A percentile compares a stretch with the other conserved stretches of the same genome.
These are phyloP conservation scores for Handroanthus guayacan DNA, from an alignment of 257 asterid species.

Conservation along the genomic window DNA sequence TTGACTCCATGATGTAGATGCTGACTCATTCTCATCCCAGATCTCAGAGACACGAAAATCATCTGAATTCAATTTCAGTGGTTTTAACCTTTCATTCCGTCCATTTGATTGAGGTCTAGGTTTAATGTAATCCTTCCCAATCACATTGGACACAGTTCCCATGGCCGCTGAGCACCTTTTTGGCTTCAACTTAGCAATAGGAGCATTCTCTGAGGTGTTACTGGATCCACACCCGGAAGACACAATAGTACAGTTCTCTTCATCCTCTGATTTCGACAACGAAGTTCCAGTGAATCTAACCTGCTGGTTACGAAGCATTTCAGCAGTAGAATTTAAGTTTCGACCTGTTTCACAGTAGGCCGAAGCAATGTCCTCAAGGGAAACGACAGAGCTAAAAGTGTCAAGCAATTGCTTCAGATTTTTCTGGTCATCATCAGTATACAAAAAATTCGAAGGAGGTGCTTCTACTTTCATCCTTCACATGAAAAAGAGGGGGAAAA, in stretches of 20 bases:
- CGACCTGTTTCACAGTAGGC: slow-evolving; percentile 73
- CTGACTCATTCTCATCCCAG: slow-evolving; percentile 58
- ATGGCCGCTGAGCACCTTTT: slow-evolving; percentile 59
- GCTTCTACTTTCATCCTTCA: slow-evolving; percentile 63
- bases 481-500: slow-evolving; percentile 4
- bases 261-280: slow-evolving; percentile 38
- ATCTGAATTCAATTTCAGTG: slow-evolving; percentile 55
- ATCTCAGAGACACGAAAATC: slow-evolving; percentile 62
- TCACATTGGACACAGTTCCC: slow-evolving; percentile 72
- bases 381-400: slow-evolving; percentile 67
- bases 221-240: slow-evolving; percentile 45
- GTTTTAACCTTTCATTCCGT: slow-evolving; percentile 58
- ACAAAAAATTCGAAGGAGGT: slow-evolving; percentile 48
- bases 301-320: slow-evolving; percentile 50
- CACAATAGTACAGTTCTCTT: slow-evolving; percentile 13
- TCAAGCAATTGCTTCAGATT: slow-evolving; percentile 70
- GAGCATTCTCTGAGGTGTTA: slow-evolving; percentile 36
- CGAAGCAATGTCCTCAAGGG: slow-evolving; percentile 76
- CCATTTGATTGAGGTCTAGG: slow-evolving; percentile 49
- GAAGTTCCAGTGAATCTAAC: too few species aligned
- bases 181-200: slow-evolving; percentile 42
- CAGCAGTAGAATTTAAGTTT: slow-evolving; percentile 46
- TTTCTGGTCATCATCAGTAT: slow-evolving; percentile 50
- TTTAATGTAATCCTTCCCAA: slow-evolving; percentile 61
- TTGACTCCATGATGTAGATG: slow-evolving; percentile 39